These are phyloP conservation scores for Pythium periplocum DNA, from an alignment of 352 stramenopile genomes.

Conservation along the genomic window DNA sequence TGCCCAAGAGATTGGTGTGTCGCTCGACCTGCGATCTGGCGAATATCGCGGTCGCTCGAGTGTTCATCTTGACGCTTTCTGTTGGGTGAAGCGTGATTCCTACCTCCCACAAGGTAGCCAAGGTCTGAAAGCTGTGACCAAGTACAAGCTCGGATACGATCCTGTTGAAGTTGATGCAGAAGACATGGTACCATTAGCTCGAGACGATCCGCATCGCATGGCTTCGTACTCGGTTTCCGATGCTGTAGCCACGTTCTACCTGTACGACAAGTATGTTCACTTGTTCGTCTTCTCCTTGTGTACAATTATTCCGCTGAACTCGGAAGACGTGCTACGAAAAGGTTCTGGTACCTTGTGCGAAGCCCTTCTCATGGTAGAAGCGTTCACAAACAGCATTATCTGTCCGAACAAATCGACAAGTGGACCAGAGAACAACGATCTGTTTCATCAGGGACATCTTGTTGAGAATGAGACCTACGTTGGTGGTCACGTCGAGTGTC, in stretches of 20 bases:
- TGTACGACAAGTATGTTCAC: conserved; percentile 99
- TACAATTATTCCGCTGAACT: conserved; percentile 97
- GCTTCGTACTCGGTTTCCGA: conserved; percentile 99
- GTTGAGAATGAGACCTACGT: conserved; percentile 99
- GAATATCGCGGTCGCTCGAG: conserved; percentile 91
- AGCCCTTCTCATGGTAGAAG: conserved; percentile 98
- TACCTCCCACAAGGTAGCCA: conserved; percentile 98
- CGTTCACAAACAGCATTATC: conserved; percentile 94
- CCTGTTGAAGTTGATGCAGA: conserved; percentile 97
- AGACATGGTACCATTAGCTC: conserved; percentile 97
- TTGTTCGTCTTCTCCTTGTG: conserved; percentile 99
- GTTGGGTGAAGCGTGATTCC: conserved; percentile 99
- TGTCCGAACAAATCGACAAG: conserved; percentile 98
- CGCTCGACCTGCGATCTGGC: conserved; percentile 58
- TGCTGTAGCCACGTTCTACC: conserved; percentile 99
- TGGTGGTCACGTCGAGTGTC: conserved; percentile 98
- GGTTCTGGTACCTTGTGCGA: conserved; percentile 98
- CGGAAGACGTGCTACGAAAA: conserved; percentile 98
- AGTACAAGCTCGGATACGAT: conserved; percentile 99
- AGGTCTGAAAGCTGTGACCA: conserved; percentile 98
- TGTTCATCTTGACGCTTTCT: conserved; percentile 98
- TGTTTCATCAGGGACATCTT: conserved; percentile 92
- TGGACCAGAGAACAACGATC: conserved; percentile 48
- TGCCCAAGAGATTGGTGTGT: conserved; percentile 81
- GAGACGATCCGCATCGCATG: conserved; percentile 96